Conservation (phyloP, 345 rosid species). For the Mallotus nudiflorus region DNA sequence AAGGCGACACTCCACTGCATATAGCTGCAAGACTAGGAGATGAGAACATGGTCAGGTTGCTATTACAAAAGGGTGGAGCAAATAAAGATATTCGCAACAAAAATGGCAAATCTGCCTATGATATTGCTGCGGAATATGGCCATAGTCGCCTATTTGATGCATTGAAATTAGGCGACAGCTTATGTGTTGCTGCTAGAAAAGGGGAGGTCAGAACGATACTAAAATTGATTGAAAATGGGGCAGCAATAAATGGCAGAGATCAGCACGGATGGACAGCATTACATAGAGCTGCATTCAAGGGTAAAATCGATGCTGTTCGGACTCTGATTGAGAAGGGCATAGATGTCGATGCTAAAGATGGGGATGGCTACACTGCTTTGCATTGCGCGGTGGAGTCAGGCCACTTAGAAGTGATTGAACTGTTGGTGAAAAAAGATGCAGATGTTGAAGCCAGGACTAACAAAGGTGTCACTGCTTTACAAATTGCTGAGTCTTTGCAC, state of each 20-base stretch:
- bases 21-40: slow-evolving; percentile 50
- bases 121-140: slow-evolving; percentile 53
- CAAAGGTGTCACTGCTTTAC: slow-evolving; percentile 45
- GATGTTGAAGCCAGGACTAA: slow-evolving; percentile 54
- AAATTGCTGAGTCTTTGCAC: slow-evolving; percentile 56
- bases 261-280: slow-evolving; percentile 70
- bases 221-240: slow-evolving; percentile 50
- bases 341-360: slow-evolving; percentile 53
- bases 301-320: slow-evolving; percentile 39
- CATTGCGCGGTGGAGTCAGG: slow-evolving; percentile 67
- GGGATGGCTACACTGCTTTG: slow-evolving; percentile 65
- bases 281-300: slow-evolving; percentile 64
- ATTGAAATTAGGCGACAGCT: slow-evolving; percentile 50
- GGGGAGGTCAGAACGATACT: slow-evolving; percentile 46
- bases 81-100: slow-evolving; percentile 49
- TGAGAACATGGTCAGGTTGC: slow-evolving; percentile 49
- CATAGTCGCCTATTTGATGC: slow-evolving; percentile 47
- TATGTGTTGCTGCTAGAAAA: slow-evolving; percentile 50
- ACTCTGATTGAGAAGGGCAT: slow-evolving; percentile 51
- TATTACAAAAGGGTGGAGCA: slow-evolving; percentile 55
- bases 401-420: slow-evolving; percentile 46
- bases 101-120: slow-evolving; percentile 47
- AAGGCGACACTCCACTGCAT: slow-evolving; percentile 57
- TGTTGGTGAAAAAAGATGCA: slow-evolving; percentile 57
- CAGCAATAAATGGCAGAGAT: slow-evolving; percentile 47